Base-by-base conservation (phyloP, 208 protist species). In the Leishmania aethiopica region DNA sequence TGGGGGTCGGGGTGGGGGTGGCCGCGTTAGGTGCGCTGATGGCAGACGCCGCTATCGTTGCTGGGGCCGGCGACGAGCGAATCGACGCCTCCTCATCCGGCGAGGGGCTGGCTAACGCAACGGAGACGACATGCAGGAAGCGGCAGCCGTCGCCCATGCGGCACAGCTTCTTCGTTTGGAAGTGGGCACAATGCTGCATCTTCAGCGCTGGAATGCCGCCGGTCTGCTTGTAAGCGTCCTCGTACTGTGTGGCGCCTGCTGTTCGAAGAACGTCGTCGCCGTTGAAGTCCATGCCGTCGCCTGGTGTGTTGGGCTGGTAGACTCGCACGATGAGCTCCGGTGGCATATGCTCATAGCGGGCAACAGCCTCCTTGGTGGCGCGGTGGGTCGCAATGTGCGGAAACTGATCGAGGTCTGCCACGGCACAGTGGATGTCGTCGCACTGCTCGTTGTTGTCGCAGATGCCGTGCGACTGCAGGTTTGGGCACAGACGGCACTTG, bases 161-260 rank as follows among this genome's bases (percentile, higher is more conserved):
- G 84, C 93, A 96, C 75, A 96, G 72, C 82, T 89, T 86, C 84
- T 96, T 95, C 19, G 86, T 91, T 35, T 91, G 89, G 79, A 96
- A 96, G 85, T 96, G 93, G 10, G 91, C 91, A 73, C 93, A 96
- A 83, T 96, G 93, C 82, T 96, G 93, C 91, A 96, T 95, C 80
- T 92, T 95, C 59, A 91, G 86, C 45, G 81, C 78, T 13, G 90
- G 89, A 62, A 88, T 80, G 8, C 57, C 81, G 45, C 88, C 85
- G 22, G 79, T 82, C 47, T 82, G 80, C 19, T 77, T 77, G 78
- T 85, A 93, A 17, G 86, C 90, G 37, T 89, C 86, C 86, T 94
- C 85, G 78, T 95, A 96, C 80, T 95, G 92, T 42, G 79, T 85
- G 2, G 92, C 87, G 1, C 93, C 93, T 13, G 85, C 90, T 6